Evolutionary conservation across 805 yeast genomes (phyloP), one percentile per base, ranked within the genome.

Genomic region (Sugiyamaella qingdaonensis): DNA sequence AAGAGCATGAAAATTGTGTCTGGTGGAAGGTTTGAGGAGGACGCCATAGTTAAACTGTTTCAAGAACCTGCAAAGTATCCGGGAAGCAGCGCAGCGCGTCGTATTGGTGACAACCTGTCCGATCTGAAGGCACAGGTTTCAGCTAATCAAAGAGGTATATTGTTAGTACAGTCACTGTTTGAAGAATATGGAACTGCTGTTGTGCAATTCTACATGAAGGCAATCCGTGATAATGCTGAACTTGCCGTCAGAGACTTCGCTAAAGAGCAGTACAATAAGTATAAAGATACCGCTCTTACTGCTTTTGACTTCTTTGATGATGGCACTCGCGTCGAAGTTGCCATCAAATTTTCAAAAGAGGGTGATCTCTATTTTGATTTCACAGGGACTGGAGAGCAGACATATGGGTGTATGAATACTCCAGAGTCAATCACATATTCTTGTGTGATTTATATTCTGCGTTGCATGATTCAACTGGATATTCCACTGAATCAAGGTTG

Each of bases 401-500:
- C 86, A 49, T 86, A 87, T 65, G 95, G 94, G 29, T 90, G 91
- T 65, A 76, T 88, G 69, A 91, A 92, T 68, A 96, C 97, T 0
- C 97, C 98, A 0, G 81, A 78, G 59, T 95, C 97, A 0, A 88
- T 92, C 58, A 85, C 96, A 1, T 82, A 82, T 64, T 86, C 95
- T 27, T 96, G 97, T 1, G 82, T 91, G 51, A 77, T 91, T 41
- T 91, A 91, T 68, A 88, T 92, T 55, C 71, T 91, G 62, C 73
- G 98, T 56, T 85, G 95, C 54, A 73, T 92, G 64, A 90, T 91
- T 32, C 82, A 85, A 57, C 86, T 83, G 58, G 90, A 87, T 57
- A 90, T 91, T 54, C 98, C 98, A 0, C 75, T 91, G 63, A 91
- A 91, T 66, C 95, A 90, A 66, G 97, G 98, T 10, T 92, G 97